These are phyloP conservation scores for Calonectria naviculata DNA, from an alignment of 2,329 filamentous ascomycete genomes.

Conservation along the genomic window DNA sequence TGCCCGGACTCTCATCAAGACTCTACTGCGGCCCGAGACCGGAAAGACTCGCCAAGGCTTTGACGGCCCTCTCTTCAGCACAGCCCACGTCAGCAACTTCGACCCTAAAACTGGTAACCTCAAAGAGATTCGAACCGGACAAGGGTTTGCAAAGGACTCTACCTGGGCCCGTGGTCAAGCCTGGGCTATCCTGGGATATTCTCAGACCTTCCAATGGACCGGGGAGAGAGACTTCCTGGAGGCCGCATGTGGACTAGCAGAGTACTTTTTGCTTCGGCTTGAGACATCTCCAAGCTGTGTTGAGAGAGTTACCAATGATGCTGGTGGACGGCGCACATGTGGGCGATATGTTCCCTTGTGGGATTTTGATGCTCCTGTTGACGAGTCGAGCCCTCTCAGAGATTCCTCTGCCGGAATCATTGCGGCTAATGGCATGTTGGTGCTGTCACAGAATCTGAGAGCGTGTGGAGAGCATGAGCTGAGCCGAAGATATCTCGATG, in stretches of 20 bases:
- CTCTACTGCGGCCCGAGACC: constrained; percentile 53
- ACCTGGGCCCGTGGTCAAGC: constrained; percentile 65
- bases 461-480: constrained; percentile 21
- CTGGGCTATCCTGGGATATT: constrained; percentile 62
- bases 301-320: constrained; percentile 4
- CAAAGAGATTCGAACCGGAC: constrained; percentile 58
- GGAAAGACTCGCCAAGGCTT: constrained; percentile 15
- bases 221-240: constrained; percentile 55
- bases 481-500: constrained; percentile 38
- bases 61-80: constrained; percentile 44
- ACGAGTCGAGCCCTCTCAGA: constrained; percentile 42
- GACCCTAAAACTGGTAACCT: constrained; percentile 53
- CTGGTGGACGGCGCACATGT: constrained; percentile 9
- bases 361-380: constrained; percentile 61
- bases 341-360: constrained; percentile 47
- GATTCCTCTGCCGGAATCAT: constrained; percentile 53
- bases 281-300: constrained; percentile 46
- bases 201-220: constrained; percentile 61
- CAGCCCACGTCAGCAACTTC: constrained; percentile 62
- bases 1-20: constrained; percentile 51
- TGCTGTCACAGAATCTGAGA: constrained; percentile 47
- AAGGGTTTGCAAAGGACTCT: constrained; percentile 57
- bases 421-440: constrained; percentile 52
- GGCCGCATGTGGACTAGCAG: constrained; percentile 56
- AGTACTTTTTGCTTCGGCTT: constrained; percentile 60